Base-by-base conservation (phyloP, 768 basidiomycete genomes). In the Rhizopogon sp. region DNA sequence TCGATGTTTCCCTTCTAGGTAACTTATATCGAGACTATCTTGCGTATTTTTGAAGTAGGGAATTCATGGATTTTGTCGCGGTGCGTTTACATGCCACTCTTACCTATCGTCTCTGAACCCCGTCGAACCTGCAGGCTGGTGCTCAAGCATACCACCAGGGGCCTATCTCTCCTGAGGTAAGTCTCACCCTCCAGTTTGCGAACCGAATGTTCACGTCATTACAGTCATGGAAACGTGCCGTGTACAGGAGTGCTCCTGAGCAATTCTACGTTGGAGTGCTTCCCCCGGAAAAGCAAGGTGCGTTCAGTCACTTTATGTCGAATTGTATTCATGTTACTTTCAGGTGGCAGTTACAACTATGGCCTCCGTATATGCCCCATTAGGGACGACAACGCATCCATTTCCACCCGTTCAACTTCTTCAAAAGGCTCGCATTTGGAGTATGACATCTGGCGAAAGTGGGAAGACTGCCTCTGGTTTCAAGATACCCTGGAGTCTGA, bases 381-480 rank as follows among this genome's bases (percentile, higher is more conserved):
- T 52, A 59, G 61, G 39, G 62, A 59, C 20, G 71, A 72, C 7
- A 66, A 78, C 54, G 63, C 70, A 22, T 67, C 63, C 16, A 41
- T 56, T 25, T 39, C 40, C 22, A 55, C 62, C 4, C 57, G 51
- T 10, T 50, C 60, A 3, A 57, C 56, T 11, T 61, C 70, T 7
- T 76, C 78, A 5, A 53, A 63, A 33, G 63, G 61, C 16, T 71
- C 70, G 1, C 56, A 70, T 44, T 62, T 67, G 8, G 82, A 82
- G 55, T 92, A 93, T 62, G 85, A 87, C 13, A 75, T 93, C 39
- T 90, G 87, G 82, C 76, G 90, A 28, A 74, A 78, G 44, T 93
- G 90, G 90, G 90, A 90, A 55, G 90, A 93, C 61, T 90, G 88
- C 56, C 72, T 93, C 9, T 80, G 76, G 73, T 84, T 91, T 62